These are phyloP conservation scores for Termitomyces sp. DNA, from an alignment of 768 basidiomycete species.

Conservation along the genomic window DNA sequence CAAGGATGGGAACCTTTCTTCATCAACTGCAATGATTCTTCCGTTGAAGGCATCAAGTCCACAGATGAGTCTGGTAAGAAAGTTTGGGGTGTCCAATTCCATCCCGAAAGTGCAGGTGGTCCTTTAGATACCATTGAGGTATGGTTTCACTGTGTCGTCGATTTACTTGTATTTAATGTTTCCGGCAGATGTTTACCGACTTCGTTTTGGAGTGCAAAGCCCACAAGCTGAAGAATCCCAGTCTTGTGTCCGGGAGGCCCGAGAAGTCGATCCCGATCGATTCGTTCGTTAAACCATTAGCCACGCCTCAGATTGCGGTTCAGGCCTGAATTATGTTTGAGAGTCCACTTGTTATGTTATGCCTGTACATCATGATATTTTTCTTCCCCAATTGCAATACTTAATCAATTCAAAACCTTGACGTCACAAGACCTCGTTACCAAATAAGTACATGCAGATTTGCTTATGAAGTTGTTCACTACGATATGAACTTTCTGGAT, in stretches of 20 bases:
- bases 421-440: not conserved
- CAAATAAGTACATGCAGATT: not conserved
- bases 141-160: constrained; percentile 16
- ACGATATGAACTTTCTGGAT: constrained; percentile 70
- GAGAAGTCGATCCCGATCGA: not conserved
- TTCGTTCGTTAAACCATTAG: constrained; percentile 2
- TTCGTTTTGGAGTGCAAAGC: constrained; percentile 79
- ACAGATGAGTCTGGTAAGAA: constrained; percentile 84
- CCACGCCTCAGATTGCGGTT: constrained; percentile 10
- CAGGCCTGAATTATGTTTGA: constrained; percentile 10
- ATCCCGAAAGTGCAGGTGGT: constrained; percentile 98
- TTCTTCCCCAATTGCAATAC: not conserved
- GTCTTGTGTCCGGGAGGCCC: constrained; percentile 7
- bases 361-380: constrained; percentile 7
- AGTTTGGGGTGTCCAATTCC: constrained; percentile 99
- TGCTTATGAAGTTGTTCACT: not conserved
- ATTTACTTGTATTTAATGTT: constrained; percentile 1
- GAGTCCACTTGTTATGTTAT: constrained; percentile 5
- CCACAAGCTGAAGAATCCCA: constrained; percentile 33
- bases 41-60: constrained; percentile 97
- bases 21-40: constrained; percentile 99
- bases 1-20: constrained; percentile 98
- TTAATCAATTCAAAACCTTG: not conserved
- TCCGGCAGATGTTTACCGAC: constrained; percentile 84
- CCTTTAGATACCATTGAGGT: constrained; percentile 98